Conservation (phyloP, 2,329 filamentous ascomycete genomes). For the Claviceps monticola region DNA sequence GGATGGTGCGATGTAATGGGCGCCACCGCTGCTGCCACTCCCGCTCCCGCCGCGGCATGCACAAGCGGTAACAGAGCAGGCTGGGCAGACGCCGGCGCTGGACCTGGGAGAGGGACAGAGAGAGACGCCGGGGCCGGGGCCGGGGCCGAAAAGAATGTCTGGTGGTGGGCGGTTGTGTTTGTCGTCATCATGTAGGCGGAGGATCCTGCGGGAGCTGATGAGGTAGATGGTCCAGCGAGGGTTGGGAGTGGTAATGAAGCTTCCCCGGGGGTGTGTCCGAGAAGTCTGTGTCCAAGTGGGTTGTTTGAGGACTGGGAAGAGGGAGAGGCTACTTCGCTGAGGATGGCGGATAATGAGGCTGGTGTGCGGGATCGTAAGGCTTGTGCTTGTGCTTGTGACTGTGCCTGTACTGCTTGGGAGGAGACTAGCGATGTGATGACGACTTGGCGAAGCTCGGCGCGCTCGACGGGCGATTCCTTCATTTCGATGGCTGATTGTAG, state of each 20-base stretch:
- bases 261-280: not conserved
- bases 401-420: conserved; percentile 29
- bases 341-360: not conserved
- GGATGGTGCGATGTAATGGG: conserved; percentile 23
- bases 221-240: not conserved
- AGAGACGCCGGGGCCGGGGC: conserved; percentile 2
- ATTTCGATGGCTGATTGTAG: conserved; percentile 38
- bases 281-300: not conserved
- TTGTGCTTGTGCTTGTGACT: not conserved
- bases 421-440: conserved; percentile 32
- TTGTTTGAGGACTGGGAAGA: not conserved
- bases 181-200: not conserved
- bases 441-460: conserved; percentile 35
- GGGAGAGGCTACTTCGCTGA: not conserved
- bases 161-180: not conserved
- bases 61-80: conserved; percentile 8
- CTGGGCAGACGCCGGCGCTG: conserved; percentile 8
- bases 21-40: not conserved
- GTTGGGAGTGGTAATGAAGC: not conserved
- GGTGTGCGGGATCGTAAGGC: conserved; percentile 12
- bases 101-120: not conserved
- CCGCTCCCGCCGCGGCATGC: not conserved
- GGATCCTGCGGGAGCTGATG: too few relatives aligned
- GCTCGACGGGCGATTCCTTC: conserved; percentile 31
- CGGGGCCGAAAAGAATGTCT: not conserved